Evolutionary conservation across 192 early-diverging fungal species (phyloP).

Genomic region (Cetraspora pellucida): DNA sequence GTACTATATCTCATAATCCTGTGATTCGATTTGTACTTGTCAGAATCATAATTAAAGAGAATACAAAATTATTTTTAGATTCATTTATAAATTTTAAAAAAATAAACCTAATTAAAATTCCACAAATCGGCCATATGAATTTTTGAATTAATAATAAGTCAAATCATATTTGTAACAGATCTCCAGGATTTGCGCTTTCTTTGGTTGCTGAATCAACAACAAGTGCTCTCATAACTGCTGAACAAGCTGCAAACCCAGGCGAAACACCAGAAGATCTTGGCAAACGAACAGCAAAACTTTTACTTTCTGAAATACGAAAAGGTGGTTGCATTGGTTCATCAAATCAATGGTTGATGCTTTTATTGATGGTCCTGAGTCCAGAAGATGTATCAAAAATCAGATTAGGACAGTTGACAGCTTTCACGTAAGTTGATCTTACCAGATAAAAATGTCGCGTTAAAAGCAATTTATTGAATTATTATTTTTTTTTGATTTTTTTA

Average conservation of each 20-base stretch:
- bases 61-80: too few species aligned
- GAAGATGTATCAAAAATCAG: constrained; percentile 94
- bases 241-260: constrained; percentile 76
- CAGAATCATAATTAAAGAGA: too few species aligned
- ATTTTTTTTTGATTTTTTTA: constrained; percentile 8
- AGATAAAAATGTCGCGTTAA: too few species aligned
- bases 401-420: constrained; percentile 81
- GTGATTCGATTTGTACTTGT: too few species aligned
- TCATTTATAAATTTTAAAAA: too few species aligned
- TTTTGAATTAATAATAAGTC: not conserved
- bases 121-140: not conserved
- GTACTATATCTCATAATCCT: too few species aligned
- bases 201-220: constrained; percentile 93
- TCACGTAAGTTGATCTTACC: constrained; percentile 67
- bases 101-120: too few species aligned
- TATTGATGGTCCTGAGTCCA: constrained; percentile 86
- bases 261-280: constrained; percentile 94
- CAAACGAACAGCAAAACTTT: constrained; percentile 66
- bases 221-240: constrained; percentile 80
- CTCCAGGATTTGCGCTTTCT: constrained; percentile 90
- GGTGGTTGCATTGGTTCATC: constrained; percentile 90
- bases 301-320: constrained; percentile 84
- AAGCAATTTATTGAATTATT: not conserved
- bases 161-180: constrained; percentile 42
- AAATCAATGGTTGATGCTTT: constrained; percentile 84